Percentiles rank a stretch among this genome's conserved stretches.
Evolutionary conservation across 768 basidiomycete species (phyloP).

Genomic region (Postia placenta): DNA sequence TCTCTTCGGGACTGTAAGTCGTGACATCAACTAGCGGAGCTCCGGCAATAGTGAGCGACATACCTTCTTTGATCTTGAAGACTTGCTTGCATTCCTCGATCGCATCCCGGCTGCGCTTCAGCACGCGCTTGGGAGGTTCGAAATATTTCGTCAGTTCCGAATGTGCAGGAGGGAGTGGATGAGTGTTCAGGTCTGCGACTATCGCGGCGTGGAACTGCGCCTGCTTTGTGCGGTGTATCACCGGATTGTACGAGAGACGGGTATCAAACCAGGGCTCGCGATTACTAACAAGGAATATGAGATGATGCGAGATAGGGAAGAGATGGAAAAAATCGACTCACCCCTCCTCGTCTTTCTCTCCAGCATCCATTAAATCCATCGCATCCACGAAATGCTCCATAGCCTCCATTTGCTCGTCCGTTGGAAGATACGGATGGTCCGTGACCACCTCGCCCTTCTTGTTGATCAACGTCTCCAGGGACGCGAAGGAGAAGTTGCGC

Average conservation of each 20-base stretch:
- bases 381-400: constrained; percentile 88
- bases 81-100: constrained; percentile 54
- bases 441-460: constrained; percentile 68
- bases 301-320: background rate
- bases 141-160: constrained; percentile 82
- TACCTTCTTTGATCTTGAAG: constrained; percentile 80
- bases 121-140: constrained; percentile 62
- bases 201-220: constrained; percentile 87
- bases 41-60: constrained; percentile 8
- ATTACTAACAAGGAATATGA: constrained; percentile 35
- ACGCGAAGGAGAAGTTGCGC: constrained; percentile 81
- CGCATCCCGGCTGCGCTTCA: constrained; percentile 51
- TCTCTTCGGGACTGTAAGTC: constrained; percentile 53
- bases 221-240: constrained; percentile 87
- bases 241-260: constrained; percentile 76
- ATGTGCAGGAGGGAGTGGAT: constrained; percentile 83
- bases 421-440: constrained; percentile 81
- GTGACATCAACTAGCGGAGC: background rate
- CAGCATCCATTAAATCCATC: constrained; percentile 80
- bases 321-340: constrained; percentile 24
- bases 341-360: constrained; percentile 75
- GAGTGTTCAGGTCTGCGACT: constrained; percentile 59
- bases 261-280: constrained; percentile 73
- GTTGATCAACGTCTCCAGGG: constrained; percentile 65
- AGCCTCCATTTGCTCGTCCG: constrained; percentile 63